Base-by-base conservation (phyloP, 192 early-diverging fungal species). In the Jimgerdemannia lactiflua region DNA sequence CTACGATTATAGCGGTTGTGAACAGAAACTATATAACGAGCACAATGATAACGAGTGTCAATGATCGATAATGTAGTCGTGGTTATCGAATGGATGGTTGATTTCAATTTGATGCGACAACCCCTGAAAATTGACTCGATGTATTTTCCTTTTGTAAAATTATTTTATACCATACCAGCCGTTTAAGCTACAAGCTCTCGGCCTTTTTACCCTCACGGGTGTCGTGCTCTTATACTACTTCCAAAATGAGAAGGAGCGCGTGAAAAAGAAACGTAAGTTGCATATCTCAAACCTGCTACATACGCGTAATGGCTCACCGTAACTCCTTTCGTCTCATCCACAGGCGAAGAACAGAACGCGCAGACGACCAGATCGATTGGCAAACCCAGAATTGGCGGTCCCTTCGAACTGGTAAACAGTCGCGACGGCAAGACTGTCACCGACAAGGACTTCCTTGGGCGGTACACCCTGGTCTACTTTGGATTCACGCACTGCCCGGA, bases 401-500 rank as follows among this genome's bases (percentile, higher is more conserved):
- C 95, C 3, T 99, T 96, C 75, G 87, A 87, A 18, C 84, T 99
- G 66, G 92, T 93, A 4, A 91, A 99, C 79, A 75, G 75, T 9
- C 91, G 93, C 65, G 79, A 94, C 66, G 95, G 95, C 18, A 79
- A 88, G 43, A 80, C 84, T 3, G 88, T 90, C 2, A 94, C 93
- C 10, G 89, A 95, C 75, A 83, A 92, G 69, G 88, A 93, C 71
- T 94, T 95, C 77, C 85, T 85, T 39, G 98, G 95, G 40, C 92
- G 91, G 54, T 98, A 90, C 79, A 89, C 91, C 83, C 83, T 99
- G 72, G 83, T 98, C 6, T 99, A 99, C 85, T 99, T 99, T 90
- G 98, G 98, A n/a, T 99, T 98, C 86, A 98, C 96, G 42, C 94
- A 98, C 82, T 99, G 98, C 80, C 98, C 98, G 3, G 98, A 99